Base-by-base conservation (phyloP, 345 rosid genomes). In the Geranium rotundifolium region DNA sequence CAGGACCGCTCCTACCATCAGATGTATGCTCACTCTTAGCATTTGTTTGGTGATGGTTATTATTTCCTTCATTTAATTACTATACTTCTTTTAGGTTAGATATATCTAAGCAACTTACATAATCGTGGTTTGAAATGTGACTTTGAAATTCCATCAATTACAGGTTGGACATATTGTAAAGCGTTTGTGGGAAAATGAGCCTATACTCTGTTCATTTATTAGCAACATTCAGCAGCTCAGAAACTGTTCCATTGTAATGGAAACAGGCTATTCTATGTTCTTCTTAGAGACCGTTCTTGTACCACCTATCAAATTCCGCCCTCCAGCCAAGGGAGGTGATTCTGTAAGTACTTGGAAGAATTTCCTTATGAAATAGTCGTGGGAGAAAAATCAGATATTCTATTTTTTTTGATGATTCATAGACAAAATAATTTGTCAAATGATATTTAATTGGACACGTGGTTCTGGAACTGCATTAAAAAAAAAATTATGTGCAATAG, bases 241-340 rank as follows among this genome's bases (percentile, higher is more conserved):
- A 64, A 46, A 46, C 52, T 46, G 52, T 46, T 46, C 52, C 8
- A 80, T 66, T 67, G 76, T 76, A 39, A 74, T 67, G 41, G 78
- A 76, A 65, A 62, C 67, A 19, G 90, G 85, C 30, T 73, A 77
- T 49, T 75, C 76, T 37, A 88, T 90, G 87, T 93, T 88, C 72
- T 90, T 93, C 74, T 67, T 93, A 65, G 89, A 85, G 67, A 78
- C 82, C 61, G 63, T 93, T 79, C 81, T 90, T 58, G 97, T 90
- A 54, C 88, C 96, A 69, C 97, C 99, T 55, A 86, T 73, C 70
- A 93, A 85, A 76, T 93, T 93, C 65, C 85, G 97, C 54, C 88
- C 95, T 4, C 92, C 95, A 5, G 72, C 97, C 29, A 84, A 82
- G 76, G 95, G 95, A 41, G 92, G 91, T 49, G 95, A 86, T 76